Percentiles rank a stretch among this genome's conserved stretches.
phyloP scores from a whole-genome alignment of 2,329 filamentous ascomycete species.

The Hypomyces perniciosus region DNA sequence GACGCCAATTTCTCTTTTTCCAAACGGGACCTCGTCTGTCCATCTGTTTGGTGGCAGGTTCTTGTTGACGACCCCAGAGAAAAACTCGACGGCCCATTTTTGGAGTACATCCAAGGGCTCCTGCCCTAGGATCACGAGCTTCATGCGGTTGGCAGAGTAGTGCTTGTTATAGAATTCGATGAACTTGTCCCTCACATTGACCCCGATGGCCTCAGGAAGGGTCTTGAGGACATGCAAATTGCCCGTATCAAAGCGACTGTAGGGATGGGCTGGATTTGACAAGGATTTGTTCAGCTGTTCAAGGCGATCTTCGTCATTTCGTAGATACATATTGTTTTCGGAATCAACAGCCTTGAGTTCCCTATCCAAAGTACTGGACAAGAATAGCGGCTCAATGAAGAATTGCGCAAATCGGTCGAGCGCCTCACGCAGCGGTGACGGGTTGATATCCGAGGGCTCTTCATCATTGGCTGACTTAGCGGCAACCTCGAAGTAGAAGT shows the following conservation, averaged over 20 bases:
- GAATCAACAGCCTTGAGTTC: conserved; percentile 88
- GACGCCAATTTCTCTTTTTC: conserved; percentile 47
- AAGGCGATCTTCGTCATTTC: conserved; percentile 84
- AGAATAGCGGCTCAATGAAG: conserved; percentile 82
- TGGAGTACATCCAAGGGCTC: conserved; percentile 79
- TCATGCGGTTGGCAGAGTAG: conserved; percentile 93
- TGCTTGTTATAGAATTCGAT: conserved; percentile 86
- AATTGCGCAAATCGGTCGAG: conserved; percentile 92
- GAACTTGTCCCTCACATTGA: conserved; percentile 85
- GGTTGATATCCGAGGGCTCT: conserved; percentile 48
- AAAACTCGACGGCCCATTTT: conserved; percentile 77
- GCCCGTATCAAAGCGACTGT: conserved; percentile 86
- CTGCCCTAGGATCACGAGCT: conserved; percentile 77
- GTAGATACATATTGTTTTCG: conserved; percentile 96
- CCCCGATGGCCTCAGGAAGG: conserved; percentile 67
- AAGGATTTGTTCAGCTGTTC: conserved; percentile 83
- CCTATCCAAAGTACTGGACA: conserved; percentile 76
- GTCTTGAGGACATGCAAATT: conserved; percentile 83
- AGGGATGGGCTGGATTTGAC: conserved; percentile 83
- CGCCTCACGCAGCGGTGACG: conserved; percentile 65
- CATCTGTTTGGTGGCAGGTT: conserved; percentile 58
- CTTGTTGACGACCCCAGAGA: conserved; percentile 77
- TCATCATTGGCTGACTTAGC: conserved; percentile 64
- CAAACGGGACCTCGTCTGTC: conserved; percentile 46
- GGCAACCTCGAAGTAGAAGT: conserved; percentile 95